Base-by-base conservation (phyloP, 805 yeast genomes). In the Wickerhamiella siamensis region DNA sequence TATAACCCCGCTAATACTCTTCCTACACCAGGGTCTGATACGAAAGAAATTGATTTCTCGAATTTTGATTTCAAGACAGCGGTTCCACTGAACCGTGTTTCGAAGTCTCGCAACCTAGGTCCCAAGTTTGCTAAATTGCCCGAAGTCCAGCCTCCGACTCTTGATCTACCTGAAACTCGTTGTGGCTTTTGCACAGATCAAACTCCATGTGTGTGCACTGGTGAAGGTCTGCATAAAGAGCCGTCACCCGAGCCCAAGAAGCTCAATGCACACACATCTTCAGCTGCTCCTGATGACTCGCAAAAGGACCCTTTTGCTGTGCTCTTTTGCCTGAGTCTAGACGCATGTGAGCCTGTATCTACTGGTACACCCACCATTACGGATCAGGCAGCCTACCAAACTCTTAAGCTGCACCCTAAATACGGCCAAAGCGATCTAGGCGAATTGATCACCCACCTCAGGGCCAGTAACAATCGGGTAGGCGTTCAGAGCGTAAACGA, bases 161-260 rank as follows among this genome's bases (percentile, higher is more conserved):
- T 24, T 24, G 29, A 24, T 24, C 29, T 24, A 14, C 43, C 40
- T 4, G 50, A 71, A 43, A 87, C 79, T 45, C 74, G 79, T 42
- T 86, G 96, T 60, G 96, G 96, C 0, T 84, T 86, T 59, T 86
- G 96, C 53, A 75, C 93, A 0, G 93, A 81, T 51, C 86, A 75
- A 50, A 74, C 93, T 0, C 83, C 93, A 2, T 86, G 96, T 60
- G 83, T 86, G 1, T 86, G 96, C 56, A 41, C 40, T 12, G 45
- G 83, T 51, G 79, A 70, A 29, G 68, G 67, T 26, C 54, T 58
- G 3, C 37, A 18, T 19, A 38, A 33, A 17, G 33, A 36, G 17
- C 24, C 39, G 22, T 24, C 31, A 27, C n/a, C 22, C 31, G 21
- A 35, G 19, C n/a, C 33, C 31, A 29, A 19, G 17, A 19, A 10